Base-by-base conservation (phyloP, 1,139 yeast genomes). In the Saccharomycopsis hybrid region DNA sequence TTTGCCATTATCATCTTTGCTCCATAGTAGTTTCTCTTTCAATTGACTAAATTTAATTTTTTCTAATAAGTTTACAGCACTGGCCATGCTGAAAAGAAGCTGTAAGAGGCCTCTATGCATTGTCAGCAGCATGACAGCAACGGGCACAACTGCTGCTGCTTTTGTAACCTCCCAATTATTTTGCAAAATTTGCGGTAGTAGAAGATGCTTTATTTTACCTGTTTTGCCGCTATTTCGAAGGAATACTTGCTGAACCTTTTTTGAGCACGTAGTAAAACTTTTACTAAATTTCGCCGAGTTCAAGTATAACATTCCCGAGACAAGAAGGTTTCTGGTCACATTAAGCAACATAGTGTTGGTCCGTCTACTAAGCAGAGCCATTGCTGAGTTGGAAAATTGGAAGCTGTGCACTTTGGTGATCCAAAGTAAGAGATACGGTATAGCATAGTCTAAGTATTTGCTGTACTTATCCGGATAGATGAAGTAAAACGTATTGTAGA, bases 401-500 rank as follows among this genome's bases (percentile, higher is more conserved):
- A 11, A 39, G 30, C 38, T 43, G 33, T 50, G 53, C 5, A 50
- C 25, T 9, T 38, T 46, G 5, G 46, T 47, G 18, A 43, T 43
- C 18, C 5, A 8, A 27, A 46, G 37, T n/a, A 50, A 13, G 43
- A 50, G 32, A 4, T 27, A 37, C 5, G 43, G 24, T 24, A 47
- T 11, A 32, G 39, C 13, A 8, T 18, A 41, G 9, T 42, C 47
- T 9, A 50, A 25, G 30, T 7, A 29, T 35, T 13, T 30, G 4
- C 37, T 25, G 36, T 41, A 43, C 8, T 44, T 44, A 33, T 50
- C 50, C 4, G 53, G 53, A 37, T 38, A 47, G 25, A 50, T 28
- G n/a, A 37, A 50, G 24, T 47, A 50, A 4, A 50, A 30, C 9
- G 45, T 29, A 24, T 41, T 41, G 42, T 47, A 49, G 18, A 45